phyloP scores from a whole-genome alignment of 2,329 filamentous ascomycete genomes.

The Aspergillus uvarum region DNA sequence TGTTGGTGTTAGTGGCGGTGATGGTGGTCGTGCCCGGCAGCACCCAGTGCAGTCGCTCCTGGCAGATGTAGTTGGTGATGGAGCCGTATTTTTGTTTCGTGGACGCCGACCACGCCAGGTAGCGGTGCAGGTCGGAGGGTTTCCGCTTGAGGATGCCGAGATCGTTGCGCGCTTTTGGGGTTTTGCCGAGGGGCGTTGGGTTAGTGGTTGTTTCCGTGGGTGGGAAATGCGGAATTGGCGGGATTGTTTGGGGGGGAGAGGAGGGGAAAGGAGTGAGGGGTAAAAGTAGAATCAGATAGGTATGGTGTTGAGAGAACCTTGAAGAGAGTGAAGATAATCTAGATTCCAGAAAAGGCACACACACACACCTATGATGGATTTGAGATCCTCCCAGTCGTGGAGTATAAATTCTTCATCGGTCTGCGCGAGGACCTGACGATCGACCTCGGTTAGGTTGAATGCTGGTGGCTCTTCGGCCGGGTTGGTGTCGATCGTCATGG shows the following conservation, averaged over 20 bases:
- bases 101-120: conserved; percentile 58
- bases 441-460: conserved; percentile 52
- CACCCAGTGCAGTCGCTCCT: conserved; percentile 56
- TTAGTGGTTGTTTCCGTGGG: neutral
- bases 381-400: conserved; percentile 55
- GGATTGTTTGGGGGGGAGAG: conserved; percentile 5
- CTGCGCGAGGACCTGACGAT: conserved; percentile 50
- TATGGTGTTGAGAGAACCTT: neutral
- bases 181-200: neutral
- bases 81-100: conserved; percentile 57
- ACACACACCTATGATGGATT: conserved; percentile 51
- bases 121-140: conserved; percentile 59
- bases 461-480: conserved; percentile 28
- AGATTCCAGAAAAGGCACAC: neutral
- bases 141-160: conserved; percentile 59
- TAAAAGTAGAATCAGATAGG: conserved; percentile 1
- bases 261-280: conserved; percentile 1
- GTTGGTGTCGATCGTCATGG: conserved; percentile 7
- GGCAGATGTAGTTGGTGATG: conserved; percentile 57
- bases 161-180: conserved; percentile 46
- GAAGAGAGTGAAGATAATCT: neutral
- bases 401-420: conserved; percentile 54
- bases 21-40: conserved; percentile 21
- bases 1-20: conserved; percentile 2
- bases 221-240: neutral